Evolutionary conservation across 202 grass and related monocot genomes (phyloP).

Genomic region (Miscanthus sacchariflorus): DNA sequence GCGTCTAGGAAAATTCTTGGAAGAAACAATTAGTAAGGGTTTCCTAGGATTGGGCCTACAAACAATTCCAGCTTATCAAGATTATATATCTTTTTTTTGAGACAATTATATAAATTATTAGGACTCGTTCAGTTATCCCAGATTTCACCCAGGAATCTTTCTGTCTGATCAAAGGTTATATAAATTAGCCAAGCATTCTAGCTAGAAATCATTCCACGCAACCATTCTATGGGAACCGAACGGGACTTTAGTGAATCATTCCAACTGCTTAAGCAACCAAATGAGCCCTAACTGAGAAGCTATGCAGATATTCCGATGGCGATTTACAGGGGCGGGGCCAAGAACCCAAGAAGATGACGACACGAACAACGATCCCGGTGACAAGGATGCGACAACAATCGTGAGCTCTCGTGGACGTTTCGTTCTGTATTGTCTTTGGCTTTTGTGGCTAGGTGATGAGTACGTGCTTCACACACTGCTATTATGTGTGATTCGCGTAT

Average conservation of each 20-base stretch:
- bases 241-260: no score
- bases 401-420: neutral
- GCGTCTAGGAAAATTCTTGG: neutral
- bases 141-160: no score
- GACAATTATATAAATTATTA: no score
- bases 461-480: neutral
- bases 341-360: constrained; percentile 6
- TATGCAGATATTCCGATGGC: constrained; percentile 6
- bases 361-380: constrained; percentile 1
- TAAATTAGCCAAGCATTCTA: no score
- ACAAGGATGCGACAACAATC: constrained; percentile 33
- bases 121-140: no score
- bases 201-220: no score
- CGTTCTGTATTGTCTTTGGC: constrained; percentile 1
- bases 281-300: neutral
- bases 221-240: no score
- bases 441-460: constrained; percentile 32
- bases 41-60: no score
- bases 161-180: no score
- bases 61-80: no score
- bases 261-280: no score
- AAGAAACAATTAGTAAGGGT: neutral
- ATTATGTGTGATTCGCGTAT: neutral
- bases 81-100: no score
- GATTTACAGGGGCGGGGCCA: constrained; percentile 12